Percentiles rank a stretch among this genome's conserved stretches.
These are phyloP conservation scores for Jatropha multifida DNA, from an alignment of 441 rosid genomes.

Conservation along the genomic window DNA sequence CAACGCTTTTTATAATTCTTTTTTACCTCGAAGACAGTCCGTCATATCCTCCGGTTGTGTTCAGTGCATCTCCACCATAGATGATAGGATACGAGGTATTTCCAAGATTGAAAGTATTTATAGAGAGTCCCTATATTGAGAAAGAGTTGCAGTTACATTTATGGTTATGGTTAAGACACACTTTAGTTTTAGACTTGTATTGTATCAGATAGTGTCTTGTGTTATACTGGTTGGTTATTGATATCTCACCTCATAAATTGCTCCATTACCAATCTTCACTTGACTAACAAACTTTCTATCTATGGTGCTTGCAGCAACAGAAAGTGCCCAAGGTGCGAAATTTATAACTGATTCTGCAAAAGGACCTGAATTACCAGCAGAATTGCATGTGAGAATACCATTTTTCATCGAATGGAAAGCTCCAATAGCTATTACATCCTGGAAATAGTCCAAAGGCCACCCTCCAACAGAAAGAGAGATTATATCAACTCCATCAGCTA, in stretches of 20 bases:
- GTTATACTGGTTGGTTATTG: background rate
- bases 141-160: slow-evolving; percentile 21
- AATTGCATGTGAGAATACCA: slow-evolving; percentile 67
- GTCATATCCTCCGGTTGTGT: background rate
- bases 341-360: slow-evolving; percentile 48
- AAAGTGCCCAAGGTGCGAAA: slow-evolving; percentile 76
- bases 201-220: too few relatives aligned
- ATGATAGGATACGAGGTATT: slow-evolving; percentile 38
- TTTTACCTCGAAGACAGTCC: background rate
- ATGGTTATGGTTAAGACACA: background rate
- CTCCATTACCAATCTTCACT: slow-evolving; percentile 59
- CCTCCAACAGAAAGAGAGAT: slow-evolving; percentile 77
- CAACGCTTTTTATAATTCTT: background rate
- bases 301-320: slow-evolving; percentile 74
- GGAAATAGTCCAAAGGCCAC: slow-evolving; percentile 49
- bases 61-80: slow-evolving; percentile 45
- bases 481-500: slow-evolving; percentile 73
- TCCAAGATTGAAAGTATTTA: slow-evolving; percentile 40
- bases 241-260: slow-evolving; percentile 44
- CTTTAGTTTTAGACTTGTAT: too few relatives aligned
- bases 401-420: slow-evolving; percentile 67
- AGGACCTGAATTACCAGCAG: slow-evolving; percentile 87
- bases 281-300: slow-evolving; percentile 68
- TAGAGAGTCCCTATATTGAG: slow-evolving; percentile 46
- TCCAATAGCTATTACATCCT: slow-evolving; percentile 71